Conservation (phyloP, 2,329 filamentous ascomycete species). For the Hypomyces rosellus region DNA sequence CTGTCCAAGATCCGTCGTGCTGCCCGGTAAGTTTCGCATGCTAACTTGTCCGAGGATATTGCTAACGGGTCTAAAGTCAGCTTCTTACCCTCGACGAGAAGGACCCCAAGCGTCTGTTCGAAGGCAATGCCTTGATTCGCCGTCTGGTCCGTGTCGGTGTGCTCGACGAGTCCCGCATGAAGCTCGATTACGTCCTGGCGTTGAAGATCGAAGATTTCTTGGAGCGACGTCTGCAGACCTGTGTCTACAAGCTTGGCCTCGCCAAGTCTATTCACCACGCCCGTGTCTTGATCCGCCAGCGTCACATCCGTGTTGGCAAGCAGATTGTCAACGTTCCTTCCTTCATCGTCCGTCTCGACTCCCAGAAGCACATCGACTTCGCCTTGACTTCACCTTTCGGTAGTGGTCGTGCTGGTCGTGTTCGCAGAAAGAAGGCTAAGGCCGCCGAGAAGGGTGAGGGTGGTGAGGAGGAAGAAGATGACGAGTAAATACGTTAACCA, state of each 20-base stretch:
- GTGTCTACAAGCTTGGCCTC: conserved; percentile 99
- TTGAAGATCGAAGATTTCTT: conserved; percentile 99
- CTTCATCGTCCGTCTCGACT: conserved; percentile 99
- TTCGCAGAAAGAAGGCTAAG: conserved; percentile 99
- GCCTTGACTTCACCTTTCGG: conserved; percentile 95
- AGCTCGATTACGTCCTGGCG: conserved; percentile 99
- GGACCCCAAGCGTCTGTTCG: conserved; percentile 99
- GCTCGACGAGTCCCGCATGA: conserved; percentile 99
- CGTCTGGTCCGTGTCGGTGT: conserved; percentile 99
- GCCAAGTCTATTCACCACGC: conserved; percentile 99
- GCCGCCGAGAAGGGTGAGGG: conserved; percentile 80
- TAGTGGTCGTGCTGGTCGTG: conserved; percentile 93
- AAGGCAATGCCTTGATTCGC: conserved; percentile 99
- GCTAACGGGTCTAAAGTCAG: conserved; percentile 57
- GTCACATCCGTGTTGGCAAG: conserved; percentile 99
- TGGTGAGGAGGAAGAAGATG: conserved; percentile 80
- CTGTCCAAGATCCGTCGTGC: conserved; percentile 99
- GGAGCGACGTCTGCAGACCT: conserved; percentile 99
- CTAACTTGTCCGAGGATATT: not conserved
- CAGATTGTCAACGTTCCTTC: conserved; percentile 99
- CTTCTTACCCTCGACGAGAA: conserved; percentile 99
- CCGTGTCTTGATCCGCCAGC: conserved; percentile 98
- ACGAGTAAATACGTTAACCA: conserved; percentile 50
- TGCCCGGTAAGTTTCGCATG: conserved; percentile 66
- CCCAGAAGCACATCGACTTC: conserved; percentile 99